Conservation (phyloP, 495 filamentous ascomycete species). For the Aspergillus coremiiformis region DNA sequence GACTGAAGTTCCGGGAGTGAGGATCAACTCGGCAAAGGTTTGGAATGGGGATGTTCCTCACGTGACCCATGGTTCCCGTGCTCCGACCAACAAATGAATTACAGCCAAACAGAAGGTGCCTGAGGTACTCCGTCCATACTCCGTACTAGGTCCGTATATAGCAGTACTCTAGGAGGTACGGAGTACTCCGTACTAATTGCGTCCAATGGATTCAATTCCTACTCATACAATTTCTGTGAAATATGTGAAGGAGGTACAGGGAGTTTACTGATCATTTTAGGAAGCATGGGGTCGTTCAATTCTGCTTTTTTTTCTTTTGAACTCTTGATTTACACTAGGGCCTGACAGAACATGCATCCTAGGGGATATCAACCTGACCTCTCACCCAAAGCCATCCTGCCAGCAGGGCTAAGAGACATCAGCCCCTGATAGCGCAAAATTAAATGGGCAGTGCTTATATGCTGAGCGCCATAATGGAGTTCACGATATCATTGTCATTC, state of each 20-base stretch:
- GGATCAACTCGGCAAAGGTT: constrained; percentile 42
- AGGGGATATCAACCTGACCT: constrained; percentile 23
- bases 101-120: constrained; percentile 2
- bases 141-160: too few relatives aligned
- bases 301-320: constrained; percentile 33
- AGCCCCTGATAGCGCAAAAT: constrained; percentile 18
- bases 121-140: too few relatives aligned
- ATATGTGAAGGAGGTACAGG: not conserved
- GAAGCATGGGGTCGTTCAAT: constrained; percentile 24
- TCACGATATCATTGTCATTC: constrained; percentile 99
- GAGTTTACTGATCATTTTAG: not conserved
- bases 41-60: constrained; percentile 34
- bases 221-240: not conserved
- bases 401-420: constrained; percentile 16
- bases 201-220: not conserved
- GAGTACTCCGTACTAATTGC: not conserved
- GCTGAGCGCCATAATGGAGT: constrained; percentile 99
- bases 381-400: constrained; percentile 29
- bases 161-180: too few relatives aligned
- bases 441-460: constrained; percentile 51
- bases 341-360: constrained; percentile 15
- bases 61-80: constrained; percentile 33
- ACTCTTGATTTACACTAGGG: constrained; percentile 40
- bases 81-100: constrained; percentile 24
- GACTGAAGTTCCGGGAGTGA: constrained; percentile 34